Percentiles rank a stretch among this genome's conserved stretches.
Conservation (phyloP, 73 alveolate species). For the Paramecium sexaurelia region DNA sequence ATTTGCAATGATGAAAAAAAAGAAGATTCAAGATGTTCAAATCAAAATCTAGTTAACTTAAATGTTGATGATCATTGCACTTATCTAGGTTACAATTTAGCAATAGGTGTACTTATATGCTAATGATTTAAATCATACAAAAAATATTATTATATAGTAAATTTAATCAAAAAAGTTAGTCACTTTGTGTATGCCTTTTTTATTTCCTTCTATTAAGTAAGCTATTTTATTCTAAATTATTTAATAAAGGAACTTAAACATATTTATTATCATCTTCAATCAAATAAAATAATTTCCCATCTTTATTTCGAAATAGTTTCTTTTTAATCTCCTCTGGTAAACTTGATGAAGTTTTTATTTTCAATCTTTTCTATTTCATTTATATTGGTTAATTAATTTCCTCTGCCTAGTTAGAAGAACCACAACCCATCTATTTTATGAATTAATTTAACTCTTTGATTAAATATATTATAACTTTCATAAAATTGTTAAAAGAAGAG, state of each 20-base stretch:
- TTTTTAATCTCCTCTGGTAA: neutral
- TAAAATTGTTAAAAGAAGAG: neutral
- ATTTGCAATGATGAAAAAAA: conserved; percentile 9
- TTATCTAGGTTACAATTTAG: conserved; percentile 34
- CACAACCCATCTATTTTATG: neutral
- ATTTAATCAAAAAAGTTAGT: neutral
- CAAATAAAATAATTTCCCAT: neutral
- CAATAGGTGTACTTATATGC: neutral
- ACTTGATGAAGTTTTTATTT: neutral
- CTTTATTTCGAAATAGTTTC: conserved; percentile 19
- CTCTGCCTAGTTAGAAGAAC: neutral
- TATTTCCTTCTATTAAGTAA: neutral
- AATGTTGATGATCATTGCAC: conserved; percentile 27
- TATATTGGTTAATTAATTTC: neutral
- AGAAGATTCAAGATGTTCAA: conserved; percentile 44
- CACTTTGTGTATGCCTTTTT: neutral
- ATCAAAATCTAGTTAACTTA: conserved; percentile 4
- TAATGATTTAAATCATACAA: neutral
- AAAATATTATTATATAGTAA: neutral
- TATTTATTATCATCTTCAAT: neutral
- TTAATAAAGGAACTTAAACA: neutral
- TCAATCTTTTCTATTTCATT: neutral
- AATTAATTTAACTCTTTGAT: neutral
- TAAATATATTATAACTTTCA: neutral
- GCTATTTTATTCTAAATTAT: neutral